Evolutionary conservation across 768 basidiomycete species (phyloP), one percentile per base, ranked within the genome.

Genomic region (Suillus sp.): DNA sequence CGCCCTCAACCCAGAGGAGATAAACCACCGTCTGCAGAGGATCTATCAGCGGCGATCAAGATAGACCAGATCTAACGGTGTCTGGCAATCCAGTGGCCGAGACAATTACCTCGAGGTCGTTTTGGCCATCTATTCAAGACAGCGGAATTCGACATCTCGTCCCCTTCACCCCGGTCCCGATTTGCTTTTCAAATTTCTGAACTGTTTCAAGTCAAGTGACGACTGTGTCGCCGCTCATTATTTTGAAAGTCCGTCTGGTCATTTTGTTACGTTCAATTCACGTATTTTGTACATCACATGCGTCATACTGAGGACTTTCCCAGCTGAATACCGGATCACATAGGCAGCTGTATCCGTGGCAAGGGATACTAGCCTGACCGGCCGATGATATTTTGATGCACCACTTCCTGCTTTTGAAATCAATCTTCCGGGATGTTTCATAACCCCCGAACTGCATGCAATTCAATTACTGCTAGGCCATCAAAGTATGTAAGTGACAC

Each of bases 251-350:
- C 76, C 14, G 85, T 78, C 35, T 84, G 74, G 62, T 76, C 75
- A 71, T 88, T 25, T 88, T 3, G 79, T 84, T 55, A 89, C 72
- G 72, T 86, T 83, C 70, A 87, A 18, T 30, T 30, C 48, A 48
- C 25, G 14, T 48, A 27, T 27, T 47, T 47, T 13, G 45, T 48
- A 48, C 22, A 22, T 22, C 48, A 48, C 16, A 22, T 22, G 0
- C n/a, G 1, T 13, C 48, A 27, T 27, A 48, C 45, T 47, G 22
- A 47, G 22, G 13, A 47, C 22, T 13, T 47, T 1, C 13, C 6
- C 32, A 22, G 45, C 22, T 16, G 25, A 25, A 48, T 27, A 9
- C 25, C 14, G 25, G 25, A 20, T 20, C 50, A 20, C 50, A 51
- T 32, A 18, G 27, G 18, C 50, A 32, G 5, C 30, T 10, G 16